Conservation (phyloP, 2,329 filamentous ascomycete genomes). For the Claviceps fusiformis region DNA sequence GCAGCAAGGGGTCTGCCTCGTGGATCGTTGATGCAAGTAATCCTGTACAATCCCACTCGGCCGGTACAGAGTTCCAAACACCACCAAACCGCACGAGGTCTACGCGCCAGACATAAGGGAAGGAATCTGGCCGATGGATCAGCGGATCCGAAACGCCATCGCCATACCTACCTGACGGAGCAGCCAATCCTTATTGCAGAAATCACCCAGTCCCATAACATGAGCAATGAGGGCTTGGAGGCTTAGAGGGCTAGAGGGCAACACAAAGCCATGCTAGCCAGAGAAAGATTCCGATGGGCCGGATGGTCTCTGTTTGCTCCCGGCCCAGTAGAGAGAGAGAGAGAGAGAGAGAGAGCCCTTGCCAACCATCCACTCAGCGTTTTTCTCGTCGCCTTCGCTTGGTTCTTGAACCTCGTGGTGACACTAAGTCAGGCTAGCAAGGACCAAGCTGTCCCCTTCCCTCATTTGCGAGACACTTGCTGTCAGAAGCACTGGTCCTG, state of each 20-base stretch:
- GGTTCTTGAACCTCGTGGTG: not conserved
- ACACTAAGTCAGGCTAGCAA: not conserved
- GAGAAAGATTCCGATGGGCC: not conserved
- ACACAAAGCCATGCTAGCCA: constrained; percentile 1
- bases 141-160: not conserved
- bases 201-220: not conserved
- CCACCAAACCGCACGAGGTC: not conserved
- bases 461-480: not conserved
- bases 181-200: not conserved
- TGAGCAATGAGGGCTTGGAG: not conserved
- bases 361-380: not conserved
- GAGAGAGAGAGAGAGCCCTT: not conserved
- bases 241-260: not conserved
- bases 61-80: constrained; percentile 1
- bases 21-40: not conserved
- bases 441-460: not conserved
- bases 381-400: not conserved
- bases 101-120: not conserved
- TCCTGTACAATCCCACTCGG: constrained; percentile 1
- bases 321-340: not conserved
- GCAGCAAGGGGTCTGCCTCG: not conserved
- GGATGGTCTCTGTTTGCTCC: constrained; percentile 1
- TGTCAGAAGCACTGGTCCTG: not conserved
- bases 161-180: not conserved
- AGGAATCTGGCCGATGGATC: not conserved